These are phyloP conservation scores for Ciborinia camelliae DNA, from an alignment of 2,329 filamentous ascomycete genomes.

Conservation along the genomic window DNA sequence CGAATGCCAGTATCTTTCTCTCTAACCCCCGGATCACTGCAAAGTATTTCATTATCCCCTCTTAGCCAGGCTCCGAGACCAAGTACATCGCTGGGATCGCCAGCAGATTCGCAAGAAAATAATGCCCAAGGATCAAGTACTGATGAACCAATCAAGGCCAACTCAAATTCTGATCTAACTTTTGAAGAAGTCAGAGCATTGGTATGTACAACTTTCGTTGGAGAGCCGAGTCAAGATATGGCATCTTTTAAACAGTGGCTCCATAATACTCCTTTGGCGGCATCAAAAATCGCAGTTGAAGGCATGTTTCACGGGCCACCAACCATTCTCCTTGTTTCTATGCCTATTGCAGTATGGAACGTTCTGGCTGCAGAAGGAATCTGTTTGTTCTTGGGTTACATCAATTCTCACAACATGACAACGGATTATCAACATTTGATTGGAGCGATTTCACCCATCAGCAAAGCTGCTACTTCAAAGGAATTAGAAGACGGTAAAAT, in stretches of 20 bases:
- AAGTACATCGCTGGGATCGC: constrained; percentile 38
- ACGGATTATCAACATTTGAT: constrained; percentile 60
- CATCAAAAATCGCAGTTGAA: constrained; percentile 59
- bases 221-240: constrained; percentile 63
- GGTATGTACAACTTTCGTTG: constrained; percentile 64
- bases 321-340: constrained; percentile 63
- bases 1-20: constrained; percentile 52
- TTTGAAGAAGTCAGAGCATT: constrained; percentile 63
- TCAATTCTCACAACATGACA: constrained; percentile 65
- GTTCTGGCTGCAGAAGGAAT: constrained; percentile 64
- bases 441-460: constrained; percentile 42
- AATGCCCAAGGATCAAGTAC: constrained; percentile 26
- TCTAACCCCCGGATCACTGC: constrained; percentile 52
- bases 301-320: constrained; percentile 66
- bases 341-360: constrained; percentile 61
- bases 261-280: constrained; percentile 54
- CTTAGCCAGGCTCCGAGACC: constrained; percentile 28
- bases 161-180: constrained; percentile 47
- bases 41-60: constrained; percentile 51
- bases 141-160: constrained; percentile 31
- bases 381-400: constrained; percentile 62
- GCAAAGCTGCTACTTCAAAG: constrained; percentile 46
- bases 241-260: constrained; percentile 64
- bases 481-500: constrained; percentile 57
- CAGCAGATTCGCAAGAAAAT: constrained; percentile 32